Conservation (phyloP, 2,329 filamentous ascomycete genomes). For the Scytalidium sp. region DNA sequence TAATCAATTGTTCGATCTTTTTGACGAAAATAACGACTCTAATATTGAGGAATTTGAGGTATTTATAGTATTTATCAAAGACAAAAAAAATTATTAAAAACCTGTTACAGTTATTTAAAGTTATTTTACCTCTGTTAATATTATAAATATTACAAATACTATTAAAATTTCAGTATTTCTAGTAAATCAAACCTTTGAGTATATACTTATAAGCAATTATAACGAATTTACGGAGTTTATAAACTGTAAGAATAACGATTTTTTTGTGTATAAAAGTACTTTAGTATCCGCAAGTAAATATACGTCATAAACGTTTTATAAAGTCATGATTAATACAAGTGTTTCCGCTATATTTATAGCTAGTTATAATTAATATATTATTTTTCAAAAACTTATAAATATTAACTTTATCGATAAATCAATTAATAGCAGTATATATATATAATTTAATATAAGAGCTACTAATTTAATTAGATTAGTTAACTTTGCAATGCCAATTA, state of each 20-base stretch:
- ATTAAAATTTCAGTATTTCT: too few species aligned
- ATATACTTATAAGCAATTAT: too few species aligned
- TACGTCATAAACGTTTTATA: not conserved
- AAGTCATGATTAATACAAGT: not conserved
- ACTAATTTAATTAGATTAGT: not conserved
- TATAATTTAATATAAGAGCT: slow-evolving; percentile 5
- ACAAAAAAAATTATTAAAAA: too few species aligned
- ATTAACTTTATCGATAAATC: not conserved
- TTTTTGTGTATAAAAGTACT: too few species aligned
- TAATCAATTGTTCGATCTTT: too few species aligned
- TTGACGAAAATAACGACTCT: not conserved
- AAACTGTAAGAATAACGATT: not conserved
- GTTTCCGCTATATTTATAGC: slow-evolving; percentile 1
- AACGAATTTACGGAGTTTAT: not conserved
- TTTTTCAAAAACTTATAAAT: slow-evolving; percentile 4
- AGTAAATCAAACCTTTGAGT: too few species aligned
- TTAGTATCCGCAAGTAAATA: not conserved
- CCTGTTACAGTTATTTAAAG: too few species aligned
- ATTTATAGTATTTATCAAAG: too few species aligned
- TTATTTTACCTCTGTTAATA: too few species aligned
- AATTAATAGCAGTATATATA: not conserved
- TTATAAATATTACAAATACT: too few species aligned
- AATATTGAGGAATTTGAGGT: too few species aligned
- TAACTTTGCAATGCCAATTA: not conserved
- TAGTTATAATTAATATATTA: not conserved